phyloP scores from a whole-genome alignment of 371 early-diverging fungal genomes.

The Nematocida major region DNA sequence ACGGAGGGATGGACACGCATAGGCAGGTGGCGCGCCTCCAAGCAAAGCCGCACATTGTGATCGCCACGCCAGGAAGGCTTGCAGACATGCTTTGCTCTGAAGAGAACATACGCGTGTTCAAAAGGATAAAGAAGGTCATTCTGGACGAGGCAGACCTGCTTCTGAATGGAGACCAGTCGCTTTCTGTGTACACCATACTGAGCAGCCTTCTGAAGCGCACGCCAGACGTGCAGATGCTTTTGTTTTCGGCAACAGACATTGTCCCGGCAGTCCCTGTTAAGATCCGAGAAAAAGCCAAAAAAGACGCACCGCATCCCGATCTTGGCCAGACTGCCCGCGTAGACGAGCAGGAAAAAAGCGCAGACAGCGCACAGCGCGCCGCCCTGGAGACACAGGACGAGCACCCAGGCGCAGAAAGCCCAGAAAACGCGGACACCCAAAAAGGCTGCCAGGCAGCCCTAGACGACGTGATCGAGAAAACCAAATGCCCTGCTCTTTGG shows the following conservation, averaged over 20 bases:
- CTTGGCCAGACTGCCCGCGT: background rate
- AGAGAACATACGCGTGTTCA: conserved; percentile 76
- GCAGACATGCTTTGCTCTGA: conserved; percentile 76
- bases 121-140: conserved; percentile 81
- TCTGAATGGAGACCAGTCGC: conserved; percentile 73
- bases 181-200: conserved; percentile 9
- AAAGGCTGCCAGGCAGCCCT: background rate
- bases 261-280: conserved; percentile 5
- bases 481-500: conserved; percentile 18
- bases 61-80: conserved; percentile 93
- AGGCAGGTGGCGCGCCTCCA: conserved; percentile 80
- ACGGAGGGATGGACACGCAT: conserved; percentile 84
- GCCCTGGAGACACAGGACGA: background rate
- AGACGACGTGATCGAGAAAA: conserved; percentile 6
- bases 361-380: background rate
- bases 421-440: background rate
- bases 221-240: background rate
- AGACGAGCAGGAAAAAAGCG: background rate
- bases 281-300: background rate
- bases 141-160: conserved; percentile 97
- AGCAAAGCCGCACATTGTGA: conserved; percentile 85
- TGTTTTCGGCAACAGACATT: conserved; percentile 48
- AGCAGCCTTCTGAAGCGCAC: background rate
- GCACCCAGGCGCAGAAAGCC: background rate
- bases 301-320: background rate